Percentiles rank a stretch among this genome's conserved stretches.
phyloP scores from a whole-genome alignment of 306 rosid species.

The Gleditsia sinensis region DNA sequence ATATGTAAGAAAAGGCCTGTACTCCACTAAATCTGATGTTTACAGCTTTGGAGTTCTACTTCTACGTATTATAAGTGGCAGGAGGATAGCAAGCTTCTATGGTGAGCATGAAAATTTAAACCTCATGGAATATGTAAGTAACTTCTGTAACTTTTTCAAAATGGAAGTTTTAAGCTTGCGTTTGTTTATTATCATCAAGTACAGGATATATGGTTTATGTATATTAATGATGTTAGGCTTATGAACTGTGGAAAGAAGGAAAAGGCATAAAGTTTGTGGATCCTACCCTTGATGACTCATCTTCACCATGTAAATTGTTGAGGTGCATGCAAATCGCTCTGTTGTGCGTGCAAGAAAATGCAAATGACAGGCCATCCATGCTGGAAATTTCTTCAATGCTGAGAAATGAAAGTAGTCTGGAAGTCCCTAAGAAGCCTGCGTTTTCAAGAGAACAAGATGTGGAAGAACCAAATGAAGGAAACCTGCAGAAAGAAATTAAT shows the following conservation, averaged over 20 bases:
- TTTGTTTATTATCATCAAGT: not conserved
- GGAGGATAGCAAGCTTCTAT: not conserved
- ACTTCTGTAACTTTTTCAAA: too few species aligned
- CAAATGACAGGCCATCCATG: conserved; percentile 41
- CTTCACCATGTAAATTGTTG: conserved; percentile 33
- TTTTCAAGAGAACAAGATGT: conserved; percentile 4
- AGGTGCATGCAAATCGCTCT: conserved; percentile 43
- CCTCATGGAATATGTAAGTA: conserved; percentile 42
- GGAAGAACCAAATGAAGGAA: not conserved
- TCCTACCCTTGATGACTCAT: conserved; percentile 37
- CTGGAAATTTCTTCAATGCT: conserved; percentile 44
- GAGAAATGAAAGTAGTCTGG: conserved; percentile 17
- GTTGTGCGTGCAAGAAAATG: conserved; percentile 39
- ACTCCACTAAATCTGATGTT: conserved; percentile 42
- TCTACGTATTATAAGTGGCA: conserved; percentile 45
- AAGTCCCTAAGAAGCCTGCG: conserved; percentile 25
- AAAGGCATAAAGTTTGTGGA: conserved; percentile 37
- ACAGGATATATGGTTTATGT: not conserved
- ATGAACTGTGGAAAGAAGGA: conserved; percentile 43
- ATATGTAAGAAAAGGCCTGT: conserved; percentile 27
- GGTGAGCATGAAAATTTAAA: conserved; percentile 17
- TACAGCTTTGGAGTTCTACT: conserved; percentile 48
- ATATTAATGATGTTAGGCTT: conserved; percentile 31
- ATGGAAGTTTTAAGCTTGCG: too few species aligned
- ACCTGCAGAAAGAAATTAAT: not conserved